Evolutionary conservation across 441 rosid genomes (phyloP), one percentile per base, ranked within the genome.

Genomic region (Mallotus repandus): DNA sequence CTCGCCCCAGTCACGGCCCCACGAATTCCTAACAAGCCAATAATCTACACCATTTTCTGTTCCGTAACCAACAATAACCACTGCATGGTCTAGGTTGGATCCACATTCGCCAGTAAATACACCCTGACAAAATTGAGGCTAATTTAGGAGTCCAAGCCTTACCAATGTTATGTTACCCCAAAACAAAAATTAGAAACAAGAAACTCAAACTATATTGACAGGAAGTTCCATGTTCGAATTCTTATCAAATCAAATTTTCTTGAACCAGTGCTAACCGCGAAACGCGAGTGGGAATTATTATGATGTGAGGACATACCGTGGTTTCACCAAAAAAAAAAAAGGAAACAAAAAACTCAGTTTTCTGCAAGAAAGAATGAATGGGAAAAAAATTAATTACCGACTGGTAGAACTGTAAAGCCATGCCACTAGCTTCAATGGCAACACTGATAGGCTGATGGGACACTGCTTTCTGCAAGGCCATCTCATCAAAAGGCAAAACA

Each of bases 1-100:
- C 84, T 86, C 96, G 14, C 98, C 97, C 97, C 97, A 89, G 62
- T 76, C 76, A 0, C 9, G 14, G 41, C 97, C 96, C 97, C 98
- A 89, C 14, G 97, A 93, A 67, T 89, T 91, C 76, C 76, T 81
- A 15, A 90, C 92, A 9, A 89, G 82, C 98, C 98, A 90, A 60
- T 89, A 91, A 75, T 89, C 92, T 8, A 74, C 48, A 4, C 94
- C 91, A 0, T 84, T 72, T 35, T 89, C 93, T 7, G 89, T 75
- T 70, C 97, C 98, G 11, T 93, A 93, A 16, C 98, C 97, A 5
- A 89, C 91, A 0, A 88, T 88, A 1, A 81, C 77, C 74, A 86
- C 94, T 50, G 96, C 97, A 12, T 93, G 98, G 88, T 93, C 96
- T 62, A 91, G 77, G 7, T 78, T 77, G 0, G 95, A 81, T 9